Evolutionary conservation across 352 stramenopile species (phyloP).

Genomic region (Pythium dissimile): DNA sequence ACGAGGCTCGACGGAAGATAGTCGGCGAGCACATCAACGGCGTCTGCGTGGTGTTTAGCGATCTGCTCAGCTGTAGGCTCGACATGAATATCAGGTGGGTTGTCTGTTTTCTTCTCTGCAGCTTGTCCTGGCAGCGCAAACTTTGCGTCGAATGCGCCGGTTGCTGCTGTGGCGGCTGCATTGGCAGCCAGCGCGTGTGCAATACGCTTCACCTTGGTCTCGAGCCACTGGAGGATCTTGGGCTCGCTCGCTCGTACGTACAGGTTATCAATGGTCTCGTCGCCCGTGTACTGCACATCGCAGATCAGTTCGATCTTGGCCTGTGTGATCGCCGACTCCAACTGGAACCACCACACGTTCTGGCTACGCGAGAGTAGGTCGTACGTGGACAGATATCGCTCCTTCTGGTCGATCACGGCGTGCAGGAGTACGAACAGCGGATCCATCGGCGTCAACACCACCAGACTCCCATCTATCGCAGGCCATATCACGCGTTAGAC

Average conservation of each 20-base stretch:
- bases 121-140: conserved; percentile 30
- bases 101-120: not conserved
- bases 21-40: conserved; percentile 55
- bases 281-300: conserved; percentile 46
- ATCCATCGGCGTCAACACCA: conserved; percentile 65
- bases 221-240: conserved; percentile 56
- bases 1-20: conserved; percentile 50
- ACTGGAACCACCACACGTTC: conserved; percentile 60
- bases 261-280: conserved; percentile 44
- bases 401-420: conserved; percentile 41
- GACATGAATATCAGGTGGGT: not conserved
- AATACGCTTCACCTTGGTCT: conserved; percentile 38
- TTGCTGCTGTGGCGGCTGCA: conserved; percentile 10
- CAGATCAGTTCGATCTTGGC: conserved; percentile 42
- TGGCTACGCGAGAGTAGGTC: conserved; percentile 42
- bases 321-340: conserved; percentile 23
- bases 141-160: conserved; percentile 30
- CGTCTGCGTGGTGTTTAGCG: conserved; percentile 33
- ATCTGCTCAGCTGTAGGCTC: conserved; percentile 14
- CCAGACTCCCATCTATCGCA: conserved; percentile 45
- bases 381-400: conserved; percentile 50
- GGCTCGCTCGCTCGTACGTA: conserved; percentile 54
- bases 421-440: conserved; percentile 70
- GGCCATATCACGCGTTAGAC: not conserved
- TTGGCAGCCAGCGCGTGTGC: conserved; percentile 38